Evolutionary conservation across 1,284 basidiomycete species (phyloP), one percentile per base, ranked within the genome.

Genomic region (Puccinia triticina): DNA sequence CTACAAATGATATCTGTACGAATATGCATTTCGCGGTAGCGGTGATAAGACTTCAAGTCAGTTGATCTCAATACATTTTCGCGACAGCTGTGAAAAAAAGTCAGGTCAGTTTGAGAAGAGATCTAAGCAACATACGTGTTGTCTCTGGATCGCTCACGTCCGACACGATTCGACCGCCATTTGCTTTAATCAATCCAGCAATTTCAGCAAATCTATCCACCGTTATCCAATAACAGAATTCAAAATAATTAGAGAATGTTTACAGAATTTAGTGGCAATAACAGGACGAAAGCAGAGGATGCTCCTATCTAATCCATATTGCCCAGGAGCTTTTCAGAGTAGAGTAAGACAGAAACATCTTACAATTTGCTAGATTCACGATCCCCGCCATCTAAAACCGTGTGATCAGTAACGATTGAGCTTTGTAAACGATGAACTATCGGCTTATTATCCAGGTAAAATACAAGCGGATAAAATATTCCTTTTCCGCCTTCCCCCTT

Each of bases 1-100:
- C 48, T 50, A 53, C 75, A 77, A 53, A 77, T 67, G 46, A 77
- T 77, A 53, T 77, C 75, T 77, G 18, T 11, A 40, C 37, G 23
- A 7, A 48, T n/a, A 72, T 18, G 23, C 32, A 43, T 66, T 14
- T 61, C 8, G 16, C 59, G 26, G n/a, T 5, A 21, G 32, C n/a
- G n/a, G n/a, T n/a, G n/a, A n/a, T n/a, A n/a, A 34, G 43, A 50
- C 12, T 34, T 4, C 8, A 32, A 55, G 34, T 8, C 40, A 43
- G 71, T 26, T 48, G 7, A 66, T 40, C 11, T 43, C 18, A 37
- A 75, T 18, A 26, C 11, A 57, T 71, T 37, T 71, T 40, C 46
- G 34, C 10, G 2, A 7, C 32, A 53, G 26, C 18, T 29, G 11
- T 34, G 23, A 76, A 76, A 26, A 18, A 5, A 61, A 61, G 34